Evolutionary conservation across 495 filamentous ascomycete genomes (phyloP), one percentile per base, ranked within the genome.

Genomic region (Pyrenopolyporus hunteri): DNA sequence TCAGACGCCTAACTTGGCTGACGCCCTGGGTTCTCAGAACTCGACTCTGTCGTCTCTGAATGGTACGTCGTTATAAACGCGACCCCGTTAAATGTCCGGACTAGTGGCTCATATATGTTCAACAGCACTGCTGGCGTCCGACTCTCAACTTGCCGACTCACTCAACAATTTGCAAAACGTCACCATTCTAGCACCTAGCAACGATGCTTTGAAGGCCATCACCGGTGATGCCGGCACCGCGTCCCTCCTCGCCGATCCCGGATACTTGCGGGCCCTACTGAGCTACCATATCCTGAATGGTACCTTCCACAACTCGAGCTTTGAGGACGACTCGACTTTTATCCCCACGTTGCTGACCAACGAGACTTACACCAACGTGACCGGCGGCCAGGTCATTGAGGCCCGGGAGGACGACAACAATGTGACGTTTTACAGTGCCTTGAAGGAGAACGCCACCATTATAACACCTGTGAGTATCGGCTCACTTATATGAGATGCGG

Each of bases 241-340:
- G 17, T 33, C 69, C 4, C 36, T 66, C 3, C 56, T 66, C 19
- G 62, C 68, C 3, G 70, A 83, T 40, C 58, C 76, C 2, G 70
- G 66, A 7, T 63, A 73, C 16, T 53, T 85, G 0, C 53, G 69
- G 16, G 82, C 83, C 14, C 65, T 89, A 19, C 71, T 91, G 16
- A 67, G 67, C 49, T 91, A 91, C 67, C 88, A 91, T 70, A 78
- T 90, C 39, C 73, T 91, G 11, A 78, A 82, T 42, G 87, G 87
- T 4, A 76, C 73, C 2, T 77, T 80, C 35, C 74, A 73, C 10
- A 66, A 74, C 0, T 66, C 74, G 17, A 75, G 80, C 46, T 66
- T 81, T 29, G 64, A 57, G n/a, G 68, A 74, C 14, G 77, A 73
- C 8, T 74, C 80, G 0, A 59, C 62, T 2, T 87, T 87, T 59